phyloP scores from a whole-genome alignment of 2,329 filamentous ascomycete species.

The Nemania sp. region DNA sequence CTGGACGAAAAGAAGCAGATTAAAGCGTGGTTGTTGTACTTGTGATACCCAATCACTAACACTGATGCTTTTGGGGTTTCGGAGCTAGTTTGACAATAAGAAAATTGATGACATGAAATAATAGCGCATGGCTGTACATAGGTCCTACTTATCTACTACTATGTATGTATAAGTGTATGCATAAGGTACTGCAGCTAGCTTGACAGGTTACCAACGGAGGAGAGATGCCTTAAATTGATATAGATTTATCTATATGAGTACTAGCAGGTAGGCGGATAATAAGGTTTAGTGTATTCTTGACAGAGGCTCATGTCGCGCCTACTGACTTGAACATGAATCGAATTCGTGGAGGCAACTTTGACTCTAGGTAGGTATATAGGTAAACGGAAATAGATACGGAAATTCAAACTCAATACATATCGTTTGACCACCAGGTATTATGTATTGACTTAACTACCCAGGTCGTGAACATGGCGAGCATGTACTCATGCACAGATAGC shows the following conservation, averaged over 20 bases:
- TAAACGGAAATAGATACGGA: no score
- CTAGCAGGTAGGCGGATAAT: background rate
- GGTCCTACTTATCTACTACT: background rate
- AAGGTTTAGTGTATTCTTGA: background rate
- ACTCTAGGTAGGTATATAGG: background rate
- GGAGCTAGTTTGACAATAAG: constrained; percentile 2
- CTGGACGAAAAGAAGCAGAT: background rate
- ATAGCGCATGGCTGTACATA: background rate
- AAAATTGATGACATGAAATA: background rate
- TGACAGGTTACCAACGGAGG: background rate
- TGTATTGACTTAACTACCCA: background rate
- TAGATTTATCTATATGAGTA: no score
- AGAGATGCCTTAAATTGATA: background rate
- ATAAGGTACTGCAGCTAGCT: background rate
- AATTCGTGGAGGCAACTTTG: background rate
- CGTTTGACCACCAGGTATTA: background rate
- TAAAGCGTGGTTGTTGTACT: background rate
- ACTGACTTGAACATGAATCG: background rate
- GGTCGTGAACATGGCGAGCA: background rate
- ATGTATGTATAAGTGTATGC: no score
- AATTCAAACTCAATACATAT: no score
- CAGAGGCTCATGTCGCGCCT: background rate
- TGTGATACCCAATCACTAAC: background rate
- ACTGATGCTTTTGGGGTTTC: background rate
- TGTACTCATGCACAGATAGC: background rate